Evolutionary conservation across 192 early-diverging fungal genomes (phyloP).

Genomic region (Backusella circina): DNA sequence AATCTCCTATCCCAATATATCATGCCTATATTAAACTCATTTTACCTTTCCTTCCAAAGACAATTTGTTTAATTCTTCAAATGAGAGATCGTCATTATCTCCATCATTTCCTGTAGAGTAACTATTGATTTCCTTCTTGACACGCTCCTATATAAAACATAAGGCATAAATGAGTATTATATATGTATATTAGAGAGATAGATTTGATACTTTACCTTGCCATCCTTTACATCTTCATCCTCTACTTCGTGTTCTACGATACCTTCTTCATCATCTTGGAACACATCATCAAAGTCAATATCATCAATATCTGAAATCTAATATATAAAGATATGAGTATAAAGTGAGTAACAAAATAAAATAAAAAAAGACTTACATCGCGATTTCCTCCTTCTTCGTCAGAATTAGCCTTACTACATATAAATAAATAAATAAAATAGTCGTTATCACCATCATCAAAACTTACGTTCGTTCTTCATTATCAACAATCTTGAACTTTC

Average conservation of each 20-base stretch:
- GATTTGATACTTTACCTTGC: constrained; percentile 29
- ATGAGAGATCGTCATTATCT: constrained; percentile 37
- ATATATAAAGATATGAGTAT: neutral
- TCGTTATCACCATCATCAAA: too few relatives aligned
- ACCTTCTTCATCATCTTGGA: constrained; percentile 79
- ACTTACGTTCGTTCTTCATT: constrained; percentile 31
- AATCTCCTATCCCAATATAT: neutral
- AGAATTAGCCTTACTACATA: neutral
- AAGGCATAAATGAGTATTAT: neutral
- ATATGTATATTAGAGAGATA: neutral
- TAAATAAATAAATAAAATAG: neutral
- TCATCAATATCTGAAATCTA: constrained; percentile 59
- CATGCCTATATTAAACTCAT: neutral
- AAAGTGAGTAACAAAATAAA: neutral
- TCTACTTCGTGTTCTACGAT: constrained; percentile 65
- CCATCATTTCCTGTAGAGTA: constrained; percentile 27
- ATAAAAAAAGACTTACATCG: neutral
- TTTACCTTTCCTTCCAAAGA: constrained; percentile 35
- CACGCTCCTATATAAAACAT: constrained; percentile 15
- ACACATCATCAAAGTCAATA: constrained; percentile 76
- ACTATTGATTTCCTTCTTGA: constrained; percentile 43
- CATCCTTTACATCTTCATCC: constrained; percentile 60
- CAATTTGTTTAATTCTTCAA: constrained; percentile 20
- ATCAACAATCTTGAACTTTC: constrained; percentile 40
- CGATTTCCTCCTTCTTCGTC: constrained; percentile 7